These are phyloP conservation scores for Coemansia sp. DNA, from an alignment of 192 early-diverging fungal genomes.

Conservation along the genomic window DNA sequence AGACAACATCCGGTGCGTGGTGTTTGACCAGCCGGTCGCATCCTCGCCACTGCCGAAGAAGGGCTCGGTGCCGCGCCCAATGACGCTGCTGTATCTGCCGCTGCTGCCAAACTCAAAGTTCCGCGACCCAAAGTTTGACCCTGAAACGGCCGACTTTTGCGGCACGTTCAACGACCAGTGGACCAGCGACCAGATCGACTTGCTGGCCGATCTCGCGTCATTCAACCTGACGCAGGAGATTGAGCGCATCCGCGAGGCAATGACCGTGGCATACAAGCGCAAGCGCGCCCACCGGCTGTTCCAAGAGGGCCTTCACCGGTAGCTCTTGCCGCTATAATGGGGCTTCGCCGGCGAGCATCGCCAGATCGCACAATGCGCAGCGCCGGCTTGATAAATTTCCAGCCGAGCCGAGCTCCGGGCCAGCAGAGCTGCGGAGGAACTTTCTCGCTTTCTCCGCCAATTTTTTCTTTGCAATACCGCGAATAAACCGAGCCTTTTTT, in stretches of 20 bases:
- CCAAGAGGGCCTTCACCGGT: not conserved
- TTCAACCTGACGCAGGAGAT: slow-evolving; percentile 55
- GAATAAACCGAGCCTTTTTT: too few relatives aligned
- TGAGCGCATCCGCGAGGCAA: slow-evolving; percentile 48
- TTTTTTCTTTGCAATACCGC: too few relatives aligned
- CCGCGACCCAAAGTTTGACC: slow-evolving; percentile 58
- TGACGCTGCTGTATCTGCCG: slow-evolving; percentile 61
- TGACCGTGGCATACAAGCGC: slow-evolving; percentile 46
- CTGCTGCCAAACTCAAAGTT: slow-evolving; percentile 59
- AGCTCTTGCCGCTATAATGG: too few relatives aligned
- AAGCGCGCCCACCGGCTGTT: slow-evolving; percentile 46
- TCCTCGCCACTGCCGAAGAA: slow-evolving; percentile 17
- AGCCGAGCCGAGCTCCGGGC: too few relatives aligned
- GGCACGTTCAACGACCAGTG: slow-evolving; percentile 68
- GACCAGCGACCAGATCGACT: slow-evolving; percentile 60
- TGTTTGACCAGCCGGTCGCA: slow-evolving; percentile 45
- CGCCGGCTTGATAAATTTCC: too few relatives aligned
- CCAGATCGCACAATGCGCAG: too few relatives aligned
- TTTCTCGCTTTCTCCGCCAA: too few relatives aligned
- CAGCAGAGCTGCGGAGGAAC: too few relatives aligned
- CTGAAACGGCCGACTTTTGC: slow-evolving; percentile 59
- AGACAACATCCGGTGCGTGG: slow-evolving; percentile 46
- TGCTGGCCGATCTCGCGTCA: slow-evolving; percentile 57
- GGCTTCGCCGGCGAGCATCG: too few relatives aligned
- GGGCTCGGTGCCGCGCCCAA: slow-evolving; percentile 4